Conservation (phyloP, 768 basidiomycete species). For the Boletus rubropictus region DNA sequence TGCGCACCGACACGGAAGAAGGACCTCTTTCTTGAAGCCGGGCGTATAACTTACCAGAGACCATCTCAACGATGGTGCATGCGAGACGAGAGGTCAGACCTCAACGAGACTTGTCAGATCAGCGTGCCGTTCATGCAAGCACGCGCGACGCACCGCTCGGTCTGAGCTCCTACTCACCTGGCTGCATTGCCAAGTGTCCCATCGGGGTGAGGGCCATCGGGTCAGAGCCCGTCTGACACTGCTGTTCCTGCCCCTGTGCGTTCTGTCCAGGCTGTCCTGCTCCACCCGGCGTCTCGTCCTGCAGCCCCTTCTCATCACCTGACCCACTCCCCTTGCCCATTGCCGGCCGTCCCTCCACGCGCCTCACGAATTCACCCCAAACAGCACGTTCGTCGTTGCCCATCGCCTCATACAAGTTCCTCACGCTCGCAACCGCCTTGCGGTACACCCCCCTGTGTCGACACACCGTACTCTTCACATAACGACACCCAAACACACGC, state of each 20-base stretch:
- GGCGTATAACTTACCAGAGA: conserved; percentile 15
- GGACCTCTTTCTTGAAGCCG: not conserved
- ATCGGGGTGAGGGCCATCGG: conserved; percentile 14
- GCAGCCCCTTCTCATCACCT: conserved; percentile 20
- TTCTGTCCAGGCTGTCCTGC: conserved; percentile 3
- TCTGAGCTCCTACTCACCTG: conserved; percentile 10
- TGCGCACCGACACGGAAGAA: not conserved
- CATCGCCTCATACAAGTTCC: conserved; percentile 49
- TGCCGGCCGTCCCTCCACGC: conserved; percentile 47
- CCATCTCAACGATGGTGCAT: conserved; percentile 2
- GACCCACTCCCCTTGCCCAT: conserved; percentile 26
- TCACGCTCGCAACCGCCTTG: conserved; percentile 44
- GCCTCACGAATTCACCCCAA: conserved; percentile 65
- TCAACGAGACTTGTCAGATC: conserved; percentile 4
- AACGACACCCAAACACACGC: conserved; percentile 62
- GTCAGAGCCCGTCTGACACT: conserved; percentile 14
- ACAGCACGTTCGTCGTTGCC: conserved; percentile 51
- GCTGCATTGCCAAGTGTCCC: conserved; percentile 17
- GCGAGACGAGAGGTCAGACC: not conserved
- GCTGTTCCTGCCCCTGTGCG: conserved; percentile 15
- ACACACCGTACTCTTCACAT: conserved; percentile 71
- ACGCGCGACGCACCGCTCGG: conserved; percentile 10
- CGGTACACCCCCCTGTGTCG: conserved; percentile 66
- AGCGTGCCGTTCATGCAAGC: not conserved
- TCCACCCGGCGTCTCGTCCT: conserved; percentile 12